Evolutionary conservation across 768 basidiomycete species (phyloP).

Genomic region (Boletus rex-veris): DNA sequence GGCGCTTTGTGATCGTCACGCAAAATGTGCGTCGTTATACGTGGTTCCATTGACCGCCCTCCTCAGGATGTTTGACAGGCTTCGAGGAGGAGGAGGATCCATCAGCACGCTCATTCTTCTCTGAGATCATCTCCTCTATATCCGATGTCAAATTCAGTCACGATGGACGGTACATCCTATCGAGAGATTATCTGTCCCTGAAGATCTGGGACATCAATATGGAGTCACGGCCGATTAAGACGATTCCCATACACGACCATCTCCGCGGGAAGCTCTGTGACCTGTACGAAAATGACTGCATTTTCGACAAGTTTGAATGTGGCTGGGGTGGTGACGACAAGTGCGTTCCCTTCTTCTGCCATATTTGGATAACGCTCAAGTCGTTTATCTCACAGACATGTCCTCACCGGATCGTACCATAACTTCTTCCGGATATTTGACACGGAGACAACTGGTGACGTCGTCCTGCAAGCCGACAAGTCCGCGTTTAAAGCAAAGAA

Average conservation of each 20-base stretch:
- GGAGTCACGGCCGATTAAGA: constrained; percentile 95
- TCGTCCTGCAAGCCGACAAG: constrained; percentile 97
- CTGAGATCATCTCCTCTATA: constrained; percentile 98
- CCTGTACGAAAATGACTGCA: constrained; percentile 99
- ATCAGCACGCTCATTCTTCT: constrained; percentile 96
- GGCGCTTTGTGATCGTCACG: constrained; percentile 92
- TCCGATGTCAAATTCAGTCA: constrained; percentile 99
- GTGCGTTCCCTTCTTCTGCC: constrained; percentile 49
- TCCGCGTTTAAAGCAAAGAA: constrained; percentile 99
- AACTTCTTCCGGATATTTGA: constrained; percentile 99
- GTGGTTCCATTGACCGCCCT: background rate
- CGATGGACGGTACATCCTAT: constrained; percentile 94
- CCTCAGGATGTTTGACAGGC: constrained; percentile 47
- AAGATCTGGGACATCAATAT: constrained; percentile 99
- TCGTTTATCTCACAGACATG: constrained; percentile 56
- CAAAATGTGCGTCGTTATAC: constrained; percentile 71
- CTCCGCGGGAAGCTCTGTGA: constrained; percentile 96
- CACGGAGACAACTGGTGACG: constrained; percentile 79
- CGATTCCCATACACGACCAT: constrained; percentile 98
- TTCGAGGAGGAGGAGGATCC: constrained; percentile 99
- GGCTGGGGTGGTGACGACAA: constrained; percentile 95
- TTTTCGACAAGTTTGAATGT: constrained; percentile 99
- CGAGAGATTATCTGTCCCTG: constrained; percentile 93
- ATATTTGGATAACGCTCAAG: constrained; percentile 6
- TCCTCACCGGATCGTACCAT: constrained; percentile 99